phyloP scores from a whole-genome alignment of 345 rosid genomes.

The Populus pruinosa region DNA sequence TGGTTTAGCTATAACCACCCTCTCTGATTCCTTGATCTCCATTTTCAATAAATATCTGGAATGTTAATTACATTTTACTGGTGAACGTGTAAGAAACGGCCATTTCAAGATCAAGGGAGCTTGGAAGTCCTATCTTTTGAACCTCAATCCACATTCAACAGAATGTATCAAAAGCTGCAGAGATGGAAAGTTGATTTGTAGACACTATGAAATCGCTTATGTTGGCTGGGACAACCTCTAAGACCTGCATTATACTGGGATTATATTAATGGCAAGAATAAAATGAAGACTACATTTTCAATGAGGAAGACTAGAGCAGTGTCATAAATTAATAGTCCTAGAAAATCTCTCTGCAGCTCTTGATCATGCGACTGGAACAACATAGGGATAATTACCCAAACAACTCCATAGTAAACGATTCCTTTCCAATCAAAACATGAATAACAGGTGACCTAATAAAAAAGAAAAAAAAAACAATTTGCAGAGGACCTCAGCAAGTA shows the following conservation, averaged over 20 bases:
- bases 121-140: slow-evolving; percentile 4
- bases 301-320: neutral
- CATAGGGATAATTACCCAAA: neutral
- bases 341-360: neutral
- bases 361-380: neutral
- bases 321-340: neutral
- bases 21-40: slow-evolving; percentile 70
- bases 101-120: neutral
- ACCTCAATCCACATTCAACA: neutral
- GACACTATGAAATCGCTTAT: neutral
- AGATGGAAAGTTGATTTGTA: neutral
- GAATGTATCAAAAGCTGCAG: neutral
- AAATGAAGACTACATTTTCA: slow-evolving; percentile 5
- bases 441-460: neutral
- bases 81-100: neutral
- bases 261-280: neutral
- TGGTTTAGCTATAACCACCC: slow-evolving; percentile 69
- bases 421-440: neutral
- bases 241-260: slow-evolving; percentile 14
- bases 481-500: no score
- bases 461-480: no score
- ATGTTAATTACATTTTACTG: slow-evolving; percentile 3
- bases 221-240: neutral
- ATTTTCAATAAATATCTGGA: slow-evolving; percentile 24
- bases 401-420: neutral